Evolutionary conservation across 805 yeast species (phyloP).

Genomic region (Starmerella geochares): DNA sequence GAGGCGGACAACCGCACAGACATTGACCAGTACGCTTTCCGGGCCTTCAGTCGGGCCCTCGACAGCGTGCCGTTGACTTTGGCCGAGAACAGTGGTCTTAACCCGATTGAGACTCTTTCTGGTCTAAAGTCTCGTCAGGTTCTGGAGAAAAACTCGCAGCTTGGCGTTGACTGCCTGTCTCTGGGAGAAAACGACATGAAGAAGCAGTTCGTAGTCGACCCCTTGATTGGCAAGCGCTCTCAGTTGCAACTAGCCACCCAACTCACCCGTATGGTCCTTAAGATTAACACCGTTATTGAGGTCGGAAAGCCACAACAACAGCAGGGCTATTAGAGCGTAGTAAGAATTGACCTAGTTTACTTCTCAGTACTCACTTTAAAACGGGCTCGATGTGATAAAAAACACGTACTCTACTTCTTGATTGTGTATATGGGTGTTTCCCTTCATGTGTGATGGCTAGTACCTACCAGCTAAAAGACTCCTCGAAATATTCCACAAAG

Average conservation of each 20-base stretch:
- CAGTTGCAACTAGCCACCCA: constrained; percentile 93
- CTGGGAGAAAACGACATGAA: constrained; percentile 85
- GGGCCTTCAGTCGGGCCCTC: constrained; percentile 84
- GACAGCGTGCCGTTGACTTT: constrained; percentile 88
- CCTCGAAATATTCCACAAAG: constrained; percentile 58
- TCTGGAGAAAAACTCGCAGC: constrained; percentile 52
- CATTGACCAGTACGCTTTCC: constrained; percentile 94
- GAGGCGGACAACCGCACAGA: constrained; percentile 91
- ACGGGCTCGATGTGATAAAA: no score
- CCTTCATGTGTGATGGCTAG: no score
- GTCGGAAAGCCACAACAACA: constrained; percentile 46
- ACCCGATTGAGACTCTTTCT: constrained; percentile 84
- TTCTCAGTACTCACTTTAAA: no score
- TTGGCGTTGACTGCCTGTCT: constrained; percentile 93
- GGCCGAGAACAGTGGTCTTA: constrained; percentile 94
- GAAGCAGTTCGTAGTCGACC: constrained; percentile 88
- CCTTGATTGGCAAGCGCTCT: constrained; percentile 93
- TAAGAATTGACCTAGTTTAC: no score
- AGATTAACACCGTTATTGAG: constrained; percentile 91
- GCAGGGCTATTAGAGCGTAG: neutral
- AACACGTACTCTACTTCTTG: no score
- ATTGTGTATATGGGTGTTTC: no score
- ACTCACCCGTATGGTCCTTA: constrained; percentile 92
- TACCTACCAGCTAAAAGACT: constrained; percentile 53
- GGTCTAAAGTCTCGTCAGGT: constrained; percentile 75